These are phyloP conservation scores for Claviceps capensis DNA, from an alignment of 2,329 filamentous ascomycete species.

Conservation along the genomic window DNA sequence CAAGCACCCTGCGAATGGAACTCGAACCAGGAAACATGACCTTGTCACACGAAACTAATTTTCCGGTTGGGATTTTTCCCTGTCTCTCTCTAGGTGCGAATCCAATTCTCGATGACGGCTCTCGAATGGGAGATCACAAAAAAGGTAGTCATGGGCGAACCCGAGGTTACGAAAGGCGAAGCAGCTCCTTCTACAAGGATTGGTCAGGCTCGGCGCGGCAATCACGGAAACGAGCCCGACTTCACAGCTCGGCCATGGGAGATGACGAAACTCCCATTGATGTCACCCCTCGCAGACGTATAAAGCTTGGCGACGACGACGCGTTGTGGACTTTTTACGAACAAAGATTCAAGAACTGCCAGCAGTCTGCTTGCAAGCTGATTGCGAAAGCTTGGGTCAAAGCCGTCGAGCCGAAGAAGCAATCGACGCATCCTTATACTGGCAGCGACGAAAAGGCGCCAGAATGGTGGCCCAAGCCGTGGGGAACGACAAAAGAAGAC, in stretches of 20 bases:
- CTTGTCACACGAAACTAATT: not conserved
- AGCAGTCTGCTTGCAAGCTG: constrained; percentile 58
- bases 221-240: constrained; percentile 16
- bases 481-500: constrained; percentile 35
- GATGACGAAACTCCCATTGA: constrained; percentile 29
- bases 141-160: constrained; percentile 13
- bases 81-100: constrained; percentile 14
- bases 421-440: constrained; percentile 60
- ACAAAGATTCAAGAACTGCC: constrained; percentile 48
- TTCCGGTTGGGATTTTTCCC: too few relatives aligned
- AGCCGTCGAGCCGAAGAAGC: constrained; percentile 62
- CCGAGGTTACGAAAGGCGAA: constrained; percentile 17
- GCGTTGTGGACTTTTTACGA: constrained; percentile 47
- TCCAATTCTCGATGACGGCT: constrained; percentile 20
- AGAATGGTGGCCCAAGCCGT: constrained; percentile 52
- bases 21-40: not conserved
- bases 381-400: constrained; percentile 68
- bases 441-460: constrained; percentile 47
- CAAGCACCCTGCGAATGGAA: not conserved
- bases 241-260: constrained; percentile 23
- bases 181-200: constrained; percentile 18
- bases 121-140: constrained; percentile 15
- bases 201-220: constrained; percentile 18
- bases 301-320: constrained; percentile 39
- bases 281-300: constrained; percentile 25